These are phyloP conservation scores for Trichosanthes cucumerina DNA, from an alignment of 306 rosid species.

Conservation along the genomic window DNA sequence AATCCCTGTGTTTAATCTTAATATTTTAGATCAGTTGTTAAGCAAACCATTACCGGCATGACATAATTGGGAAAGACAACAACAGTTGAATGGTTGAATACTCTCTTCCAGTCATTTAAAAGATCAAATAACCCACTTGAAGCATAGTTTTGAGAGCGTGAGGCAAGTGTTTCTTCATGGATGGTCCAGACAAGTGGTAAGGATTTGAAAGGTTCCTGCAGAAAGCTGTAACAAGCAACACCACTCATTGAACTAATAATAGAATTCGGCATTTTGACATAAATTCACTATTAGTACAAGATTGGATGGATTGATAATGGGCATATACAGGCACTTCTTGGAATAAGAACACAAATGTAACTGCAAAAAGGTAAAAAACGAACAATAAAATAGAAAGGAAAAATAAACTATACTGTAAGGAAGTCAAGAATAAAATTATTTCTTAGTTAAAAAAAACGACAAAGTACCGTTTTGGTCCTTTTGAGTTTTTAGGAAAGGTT, in stretches of 20 bases:
- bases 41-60: constrained; percentile 60
- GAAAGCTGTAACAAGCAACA: constrained; percentile 69
- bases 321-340: neutral
- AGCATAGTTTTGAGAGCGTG: constrained; percentile 52
- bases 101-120: constrained; percentile 80
- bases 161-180: constrained; percentile 68
- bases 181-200: constrained; percentile 79
- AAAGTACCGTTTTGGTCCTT: neutral
- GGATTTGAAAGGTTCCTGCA: constrained; percentile 96
- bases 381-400: constrained; percentile 2
- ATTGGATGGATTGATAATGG: neutral
- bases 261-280: neutral
- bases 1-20: constrained; percentile 5
- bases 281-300: neutral
- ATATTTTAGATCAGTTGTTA: constrained; percentile 12
- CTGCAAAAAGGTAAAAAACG: neutral
- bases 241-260: neutral
- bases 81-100: constrained; percentile 81
- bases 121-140: constrained; percentile 41
- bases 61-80: constrained; percentile 87
- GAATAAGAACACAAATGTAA: neutral
- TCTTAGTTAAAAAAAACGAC: neutral
- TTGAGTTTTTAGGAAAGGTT: neutral
- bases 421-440: neutral
- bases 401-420: neutral